Percentiles rank a stretch among this genome's conserved stretches.
Conservation (phyloP, 768 basidiomycete genomes). For the Mycena metata region DNA sequence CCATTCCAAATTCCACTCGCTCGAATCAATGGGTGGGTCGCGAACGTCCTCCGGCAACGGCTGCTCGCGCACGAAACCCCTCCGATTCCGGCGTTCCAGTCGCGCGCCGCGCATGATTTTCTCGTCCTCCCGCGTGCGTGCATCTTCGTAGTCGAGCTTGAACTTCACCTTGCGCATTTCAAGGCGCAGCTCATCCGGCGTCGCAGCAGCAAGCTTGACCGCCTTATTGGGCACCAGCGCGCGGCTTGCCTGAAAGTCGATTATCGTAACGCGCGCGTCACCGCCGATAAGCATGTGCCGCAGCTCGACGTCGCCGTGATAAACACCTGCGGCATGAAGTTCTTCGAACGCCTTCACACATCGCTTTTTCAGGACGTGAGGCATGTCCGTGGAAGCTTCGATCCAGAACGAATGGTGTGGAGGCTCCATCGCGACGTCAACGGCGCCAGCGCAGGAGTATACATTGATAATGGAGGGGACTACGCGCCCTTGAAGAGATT, state of each 20-base stretch:
- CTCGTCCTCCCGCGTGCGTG: slow-evolving; percentile 38
- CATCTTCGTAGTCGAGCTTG: slow-evolving; percentile 59
- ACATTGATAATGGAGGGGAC: slow-evolving; percentile 69
- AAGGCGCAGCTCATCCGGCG: slow-evolving; percentile 55
- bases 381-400: slow-evolving; percentile 71
- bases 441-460: slow-evolving; percentile 52
- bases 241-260: slow-evolving; percentile 65
- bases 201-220: slow-evolving; percentile 54
- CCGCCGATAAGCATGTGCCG: slow-evolving; percentile 69
- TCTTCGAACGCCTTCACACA: slow-evolving; percentile 65
- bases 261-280: slow-evolving; percentile 65
- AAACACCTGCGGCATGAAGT: slow-evolving; percentile 61
- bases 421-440: slow-evolving; percentile 64
- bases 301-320: slow-evolving; percentile 62
- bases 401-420: slow-evolving; percentile 75
- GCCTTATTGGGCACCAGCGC: slow-evolving; percentile 42
- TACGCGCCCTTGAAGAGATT: slow-evolving; percentile 64
- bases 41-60: slow-evolving; percentile 58
- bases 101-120: slow-evolving; percentile 30
- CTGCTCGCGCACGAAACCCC: background rate
- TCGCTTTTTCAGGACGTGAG: slow-evolving; percentile 63
- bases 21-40: slow-evolving; percentile 79
- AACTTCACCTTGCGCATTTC: slow-evolving; percentile 72
- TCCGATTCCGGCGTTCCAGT: slow-evolving; percentile 22
- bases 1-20: slow-evolving; percentile 62